phyloP scores from a whole-genome alignment of 306 rosid genomes.

The Malus sieversii region DNA sequence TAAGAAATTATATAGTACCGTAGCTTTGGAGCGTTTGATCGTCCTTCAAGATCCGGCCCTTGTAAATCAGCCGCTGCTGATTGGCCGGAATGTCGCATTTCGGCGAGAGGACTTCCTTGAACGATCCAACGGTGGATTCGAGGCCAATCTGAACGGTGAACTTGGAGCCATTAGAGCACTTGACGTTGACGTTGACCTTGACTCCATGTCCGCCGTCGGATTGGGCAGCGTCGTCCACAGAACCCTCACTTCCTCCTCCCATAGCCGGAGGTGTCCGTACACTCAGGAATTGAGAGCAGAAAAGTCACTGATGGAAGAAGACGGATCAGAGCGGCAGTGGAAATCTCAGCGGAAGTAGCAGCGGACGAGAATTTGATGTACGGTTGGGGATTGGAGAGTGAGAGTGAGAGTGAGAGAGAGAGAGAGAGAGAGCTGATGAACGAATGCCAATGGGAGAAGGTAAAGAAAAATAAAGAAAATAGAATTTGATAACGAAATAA shows the following conservation, averaged over 20 bases:
- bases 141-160: conserved; percentile 48
- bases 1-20: conserved; percentile 25
- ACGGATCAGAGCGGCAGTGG: conserved; percentile 5
- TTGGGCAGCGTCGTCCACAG: conserved; percentile 29
- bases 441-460: neutral
- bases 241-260: conserved; percentile 58
- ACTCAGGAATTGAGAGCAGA: neutral
- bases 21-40: conserved; percentile 71
- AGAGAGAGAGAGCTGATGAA: conserved; percentile 4
- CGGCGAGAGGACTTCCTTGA: conserved; percentile 46
- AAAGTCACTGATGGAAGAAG: neutral
- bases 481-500: neutral
- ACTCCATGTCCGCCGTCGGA: conserved; percentile 30
- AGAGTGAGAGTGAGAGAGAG: neutral
- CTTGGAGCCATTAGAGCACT: conserved; percentile 68
- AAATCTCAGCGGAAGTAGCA: conserved; percentile 16
- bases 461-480: neutral
- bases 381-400: neutral
- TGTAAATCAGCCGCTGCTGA: conserved; percentile 81
- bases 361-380: conserved; percentile 14
- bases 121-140: conserved; percentile 45
- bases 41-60: conserved; percentile 80
- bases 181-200: conserved; percentile 52
- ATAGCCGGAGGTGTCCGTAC: conserved; percentile 25
- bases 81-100: conserved; percentile 50